These are phyloP conservation scores for Dendrocalamus sinicus DNA, from an alignment of 176 grass and related monocot species.

Conservation along the genomic window DNA sequence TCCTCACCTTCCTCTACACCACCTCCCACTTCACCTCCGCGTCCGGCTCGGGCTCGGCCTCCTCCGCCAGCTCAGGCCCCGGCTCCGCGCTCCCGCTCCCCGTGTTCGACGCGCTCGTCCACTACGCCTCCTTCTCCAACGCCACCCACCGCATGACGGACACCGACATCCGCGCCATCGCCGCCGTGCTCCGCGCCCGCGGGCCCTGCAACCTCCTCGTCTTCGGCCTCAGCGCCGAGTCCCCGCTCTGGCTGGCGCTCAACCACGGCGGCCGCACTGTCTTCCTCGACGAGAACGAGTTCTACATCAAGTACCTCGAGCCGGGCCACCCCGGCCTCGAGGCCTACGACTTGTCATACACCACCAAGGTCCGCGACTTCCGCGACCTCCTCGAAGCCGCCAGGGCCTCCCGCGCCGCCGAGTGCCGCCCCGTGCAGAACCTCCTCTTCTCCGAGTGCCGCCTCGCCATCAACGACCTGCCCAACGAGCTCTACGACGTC, in stretches of 20 bases:
- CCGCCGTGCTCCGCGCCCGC: constrained; percentile 49
- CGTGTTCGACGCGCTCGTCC: constrained; percentile 73
- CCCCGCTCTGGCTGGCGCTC: constrained; percentile 78
- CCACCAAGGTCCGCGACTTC: constrained; percentile 61
- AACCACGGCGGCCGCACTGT: constrained; percentile 94
- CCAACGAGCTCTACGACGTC: constrained; percentile 91
- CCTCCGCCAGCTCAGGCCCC: neutral
- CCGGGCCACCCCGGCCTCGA: constrained; percentile 73
- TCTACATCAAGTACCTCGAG: constrained; percentile 94
- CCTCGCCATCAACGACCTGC: constrained; percentile 93
- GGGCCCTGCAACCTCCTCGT: constrained; percentile 74
- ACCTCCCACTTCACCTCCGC: constrained; percentile 42
- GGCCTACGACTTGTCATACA: constrained; percentile 91
- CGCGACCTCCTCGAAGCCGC: constrained; percentile 59
- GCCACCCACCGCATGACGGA: constrained; percentile 65
- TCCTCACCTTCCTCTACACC: constrained; percentile 72
- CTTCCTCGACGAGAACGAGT: constrained; percentile 98
- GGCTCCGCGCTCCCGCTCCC: constrained; percentile 44
- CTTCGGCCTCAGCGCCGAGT: constrained; percentile 64
- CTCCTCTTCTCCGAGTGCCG: constrained; percentile 97
- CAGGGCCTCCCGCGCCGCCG: constrained; percentile 32
- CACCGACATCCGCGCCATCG: constrained; percentile 65
- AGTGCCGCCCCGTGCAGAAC: constrained; percentile 82
- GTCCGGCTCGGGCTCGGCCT: neutral
- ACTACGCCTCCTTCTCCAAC: constrained; percentile 64